A percentile compares a stretch with the other conserved stretches of the same genome.
These are phyloP conservation scores for Xylariales sp. DNA, from an alignment of 2,329 filamentous ascomycete genomes.

Conservation along the genomic window DNA sequence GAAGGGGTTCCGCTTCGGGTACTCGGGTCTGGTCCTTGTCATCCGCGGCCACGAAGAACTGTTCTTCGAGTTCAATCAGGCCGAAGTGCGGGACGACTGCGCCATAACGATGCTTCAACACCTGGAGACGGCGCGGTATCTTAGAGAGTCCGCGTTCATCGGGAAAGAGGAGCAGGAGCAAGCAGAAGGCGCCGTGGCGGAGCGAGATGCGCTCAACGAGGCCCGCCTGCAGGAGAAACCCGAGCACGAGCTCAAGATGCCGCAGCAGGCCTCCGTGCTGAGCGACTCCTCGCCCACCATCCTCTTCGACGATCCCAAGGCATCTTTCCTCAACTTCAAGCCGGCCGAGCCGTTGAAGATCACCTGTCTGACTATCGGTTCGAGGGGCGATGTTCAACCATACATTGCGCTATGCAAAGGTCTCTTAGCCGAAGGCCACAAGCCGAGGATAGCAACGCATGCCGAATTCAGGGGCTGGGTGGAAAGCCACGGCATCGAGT, in stretches of 20 bases:
- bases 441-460: conserved; percentile 84
- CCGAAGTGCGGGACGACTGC: conserved; percentile 82
- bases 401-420: conserved; percentile 96
- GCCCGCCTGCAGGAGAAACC: conserved; percentile 56
- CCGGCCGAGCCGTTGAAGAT: conserved; percentile 73
- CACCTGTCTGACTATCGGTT: conserved; percentile 93
- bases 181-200: conserved; percentile 70
- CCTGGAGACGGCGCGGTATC: conserved; percentile 66
- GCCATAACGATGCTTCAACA: conserved; percentile 73
- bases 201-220: conserved; percentile 74
- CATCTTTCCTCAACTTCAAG: conserved; percentile 88
- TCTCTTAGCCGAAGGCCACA: conserved; percentile 81
- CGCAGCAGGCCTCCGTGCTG: conserved; percentile 39
- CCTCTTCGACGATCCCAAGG: conserved; percentile 81
- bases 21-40: conserved; percentile 85
- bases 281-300: conserved; percentile 64
- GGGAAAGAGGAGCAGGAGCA: conserved; percentile 65
- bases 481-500: conserved; percentile 88
- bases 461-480: conserved; percentile 87
- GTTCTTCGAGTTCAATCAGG: conserved; percentile 85
- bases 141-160: conserved; percentile 65
- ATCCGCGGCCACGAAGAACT: conserved; percentile 92
- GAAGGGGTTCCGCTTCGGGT: conserved; percentile 88
- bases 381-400: conserved; percentile 91
- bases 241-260: conserved; percentile 46